Base-by-base conservation (phyloP, 2,329 filamentous ascomycete species). In the Epichloe coenophiala region DNA sequence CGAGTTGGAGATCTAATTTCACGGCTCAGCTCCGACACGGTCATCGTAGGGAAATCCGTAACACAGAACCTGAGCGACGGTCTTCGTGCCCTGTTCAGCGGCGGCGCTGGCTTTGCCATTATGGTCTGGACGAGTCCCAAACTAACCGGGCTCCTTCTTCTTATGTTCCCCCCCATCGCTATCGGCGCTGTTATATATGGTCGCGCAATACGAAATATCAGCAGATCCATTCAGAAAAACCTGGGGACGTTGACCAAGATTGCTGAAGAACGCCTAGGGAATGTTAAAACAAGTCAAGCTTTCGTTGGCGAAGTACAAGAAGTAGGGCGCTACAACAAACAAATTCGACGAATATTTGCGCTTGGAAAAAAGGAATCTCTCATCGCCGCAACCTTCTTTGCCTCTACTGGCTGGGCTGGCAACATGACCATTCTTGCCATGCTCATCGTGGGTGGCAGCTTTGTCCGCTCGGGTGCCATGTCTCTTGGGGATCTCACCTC, bases 41-140 rank as follows among this genome's bases (percentile, higher is more conserved):
- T 97, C 62, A 94, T 98, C 61, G 93, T 98, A 50, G 93, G 91
- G 63, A 98, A 98, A 70, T 95, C 89, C 61, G 95, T 98, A 57
- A 98, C 93, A 0, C 91, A 97, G 63, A 98, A 98, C 63, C 72
- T 98, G 47, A 97, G 91, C 5, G 93, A 98, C 68, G 93, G 93
- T n/a, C 76, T 98, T 48, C 80, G 93, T 54, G 85, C 93, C 15
- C 71, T 93, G 35, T 91, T 98, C 54, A 95, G 89, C 58, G 93
- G 93, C 58, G 81, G 79, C 35, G 91, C 91, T 53, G 94, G 93
- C 3, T 86, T 98, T 60, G 80, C 80, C 47, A 83, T 95, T 66
- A 98, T 98, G 93, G 80, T 87, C n/a, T 97, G 88, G 75, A 86
- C 95, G 53, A 95, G 88, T 64, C 77, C 94, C 50, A 86, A 95